Conservation (phyloP, 768 basidiomycete species). For the Pisolithus albus region DNA sequence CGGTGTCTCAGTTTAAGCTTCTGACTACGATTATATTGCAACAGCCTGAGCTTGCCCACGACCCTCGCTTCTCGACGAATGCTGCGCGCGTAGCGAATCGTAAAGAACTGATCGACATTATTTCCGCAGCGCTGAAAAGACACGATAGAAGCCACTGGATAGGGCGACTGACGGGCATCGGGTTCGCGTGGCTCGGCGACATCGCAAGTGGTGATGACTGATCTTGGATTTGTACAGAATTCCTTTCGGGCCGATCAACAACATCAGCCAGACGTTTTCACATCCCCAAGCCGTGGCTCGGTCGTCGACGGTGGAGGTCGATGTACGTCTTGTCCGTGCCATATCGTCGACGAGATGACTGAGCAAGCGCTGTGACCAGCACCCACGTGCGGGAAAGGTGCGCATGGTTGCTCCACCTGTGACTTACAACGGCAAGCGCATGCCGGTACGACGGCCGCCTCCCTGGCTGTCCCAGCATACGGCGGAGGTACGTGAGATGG, state of each 20-base stretch:
- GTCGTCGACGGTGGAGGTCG: constrained; percentile 65
- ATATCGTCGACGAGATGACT: constrained; percentile 9
- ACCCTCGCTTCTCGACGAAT: constrained; percentile 69
- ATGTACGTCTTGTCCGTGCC: constrained; percentile 40
- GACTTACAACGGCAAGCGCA: constrained; percentile 71
- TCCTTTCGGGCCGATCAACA: constrained; percentile 89
- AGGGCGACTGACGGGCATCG: constrained; percentile 63
- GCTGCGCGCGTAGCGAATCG: constrained; percentile 71
- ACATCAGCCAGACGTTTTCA: constrained; percentile 80
- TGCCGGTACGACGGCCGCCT: constrained; percentile 68
- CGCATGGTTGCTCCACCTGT: constrained; percentile 80
- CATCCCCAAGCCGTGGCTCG: constrained; percentile 84
- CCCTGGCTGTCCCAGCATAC: constrained; percentile 89
- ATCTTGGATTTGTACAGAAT: constrained; percentile 38
- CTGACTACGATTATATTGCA: constrained; percentile 60
- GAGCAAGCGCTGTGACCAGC: constrained; percentile 32
- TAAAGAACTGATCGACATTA: constrained; percentile 56
- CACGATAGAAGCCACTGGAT: constrained; percentile 71
- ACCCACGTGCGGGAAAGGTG: constrained; percentile 68
- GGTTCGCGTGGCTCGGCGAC: constrained; percentile 39
- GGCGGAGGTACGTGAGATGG: constrained; percentile 44
- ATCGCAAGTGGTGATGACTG: constrained; percentile 7
- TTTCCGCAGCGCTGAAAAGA: constrained; percentile 53
- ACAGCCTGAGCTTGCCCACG: constrained; percentile 48
- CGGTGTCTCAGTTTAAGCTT: constrained; percentile 52